phyloP scores from a whole-genome alignment of 495 filamentous ascomycete species.

The Penicillium salamii region DNA sequence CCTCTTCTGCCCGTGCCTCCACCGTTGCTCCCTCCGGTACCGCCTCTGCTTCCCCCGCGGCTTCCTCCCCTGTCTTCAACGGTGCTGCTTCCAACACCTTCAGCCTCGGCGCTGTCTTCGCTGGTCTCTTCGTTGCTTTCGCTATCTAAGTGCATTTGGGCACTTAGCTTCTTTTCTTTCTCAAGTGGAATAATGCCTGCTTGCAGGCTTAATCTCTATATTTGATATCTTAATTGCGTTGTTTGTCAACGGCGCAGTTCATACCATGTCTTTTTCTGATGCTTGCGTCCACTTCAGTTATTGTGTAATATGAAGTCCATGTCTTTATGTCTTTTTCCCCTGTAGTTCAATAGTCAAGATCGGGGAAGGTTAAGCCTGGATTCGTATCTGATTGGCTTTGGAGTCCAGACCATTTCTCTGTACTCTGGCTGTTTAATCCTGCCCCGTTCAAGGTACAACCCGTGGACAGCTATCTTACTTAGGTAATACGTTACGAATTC shows the following conservation, averaged over 20 bases:
- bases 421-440: no score
- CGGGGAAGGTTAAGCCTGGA: background rate
- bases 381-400: background rate
- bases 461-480: no score
- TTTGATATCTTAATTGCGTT: background rate
- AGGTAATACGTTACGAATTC: no score
- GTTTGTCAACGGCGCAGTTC: background rate
- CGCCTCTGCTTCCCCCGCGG: slow-evolving; percentile 24
- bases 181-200: slow-evolving; percentile 1
- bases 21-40: slow-evolving; percentile 22
- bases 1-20: slow-evolving; percentile 15
- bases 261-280: slow-evolving; percentile 4
- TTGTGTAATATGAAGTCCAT: slow-evolving; percentile 11
- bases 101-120: slow-evolving; percentile 45
- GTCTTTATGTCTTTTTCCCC: slow-evolving; percentile 3
- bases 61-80: slow-evolving; percentile 34
- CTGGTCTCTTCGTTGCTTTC: slow-evolving; percentile 41
- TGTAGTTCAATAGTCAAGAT: background rate
- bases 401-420: no score
- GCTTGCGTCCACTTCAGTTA: background rate
- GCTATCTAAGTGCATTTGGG: slow-evolving; percentile 33
- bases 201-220: slow-evolving; percentile 1
- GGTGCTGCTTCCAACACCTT: slow-evolving; percentile 48
- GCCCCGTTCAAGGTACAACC: no score
- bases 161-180: slow-evolving; percentile 1